phyloP scores from a whole-genome alignment of 768 basidiomycete species.

The Amanita polypyramis region DNA sequence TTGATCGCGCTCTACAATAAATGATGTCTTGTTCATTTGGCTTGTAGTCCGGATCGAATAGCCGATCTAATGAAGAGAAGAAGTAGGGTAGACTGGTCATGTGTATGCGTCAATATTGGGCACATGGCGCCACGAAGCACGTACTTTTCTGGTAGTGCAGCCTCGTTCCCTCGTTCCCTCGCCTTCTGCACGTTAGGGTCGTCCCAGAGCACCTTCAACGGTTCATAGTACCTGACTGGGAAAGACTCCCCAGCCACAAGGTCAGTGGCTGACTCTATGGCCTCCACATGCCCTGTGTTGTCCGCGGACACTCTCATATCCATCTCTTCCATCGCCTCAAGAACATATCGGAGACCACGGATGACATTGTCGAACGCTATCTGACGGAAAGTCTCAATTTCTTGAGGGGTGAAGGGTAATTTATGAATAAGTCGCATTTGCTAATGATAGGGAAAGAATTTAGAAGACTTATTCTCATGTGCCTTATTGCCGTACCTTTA shows the following conservation, averaged over 20 bases:
- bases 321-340: slow-evolving; percentile 88
- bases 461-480: background rate
- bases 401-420: slow-evolving; percentile 69
- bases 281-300: slow-evolving; percentile 44
- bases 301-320: slow-evolving; percentile 60
- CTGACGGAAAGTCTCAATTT: slow-evolving; percentile 84
- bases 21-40: slow-evolving; percentile 87
- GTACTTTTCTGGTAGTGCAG: slow-evolving; percentile 85
- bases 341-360: slow-evolving; percentile 69
- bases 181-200: slow-evolving; percentile 69
- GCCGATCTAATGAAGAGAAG: slow-evolving; percentile 65
- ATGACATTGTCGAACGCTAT: slow-evolving; percentile 90
- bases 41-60: slow-evolving; percentile 63
- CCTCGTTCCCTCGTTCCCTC: slow-evolving; percentile 81
- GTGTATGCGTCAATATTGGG: background rate
- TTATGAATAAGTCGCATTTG: slow-evolving; percentile 97
- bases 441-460: slow-evolving; percentile 22
- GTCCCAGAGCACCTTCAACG: slow-evolving; percentile 64
- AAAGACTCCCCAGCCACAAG: slow-evolving; percentile 75
- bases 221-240: slow-evolving; percentile 54
- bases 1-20: slow-evolving; percentile 76
- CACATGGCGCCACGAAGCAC: slow-evolving; percentile 12
- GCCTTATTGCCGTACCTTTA: slow-evolving; percentile 44
- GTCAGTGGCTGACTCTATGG: slow-evolving; percentile 61
- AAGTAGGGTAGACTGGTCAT: slow-evolving; percentile 58